Conservation (phyloP, 179 eudicot species). For the Sideroxylon spinosum region DNA sequence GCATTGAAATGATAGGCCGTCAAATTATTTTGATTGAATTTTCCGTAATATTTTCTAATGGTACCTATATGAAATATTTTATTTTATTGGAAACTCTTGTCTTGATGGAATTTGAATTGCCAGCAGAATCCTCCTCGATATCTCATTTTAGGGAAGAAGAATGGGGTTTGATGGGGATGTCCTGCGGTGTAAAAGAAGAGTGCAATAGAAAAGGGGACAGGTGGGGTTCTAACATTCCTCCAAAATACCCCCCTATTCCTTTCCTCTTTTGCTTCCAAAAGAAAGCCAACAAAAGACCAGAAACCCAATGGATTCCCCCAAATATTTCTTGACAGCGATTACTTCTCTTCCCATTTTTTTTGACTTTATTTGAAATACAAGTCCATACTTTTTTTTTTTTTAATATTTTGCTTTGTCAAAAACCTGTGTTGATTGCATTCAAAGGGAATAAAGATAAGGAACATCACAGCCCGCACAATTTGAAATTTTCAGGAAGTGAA, state of each 20-base stretch:
- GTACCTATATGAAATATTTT: too few relatives aligned
- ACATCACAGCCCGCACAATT: constrained; percentile 10
- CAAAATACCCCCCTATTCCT: constrained; percentile 4
- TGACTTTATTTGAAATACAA: neutral
- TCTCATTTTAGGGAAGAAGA: neutral
- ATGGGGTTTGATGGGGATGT: neutral
- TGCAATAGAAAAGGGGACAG: constrained; percentile 10
- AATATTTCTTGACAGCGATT: constrained; percentile 16
- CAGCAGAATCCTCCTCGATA: neutral
- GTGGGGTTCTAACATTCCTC: neutral
- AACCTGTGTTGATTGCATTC: neutral
- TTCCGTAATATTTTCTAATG: too few relatives aligned
- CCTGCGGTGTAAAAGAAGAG: neutral
- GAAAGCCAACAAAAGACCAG: constrained; percentile 9
- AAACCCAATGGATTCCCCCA: constrained; percentile 4
- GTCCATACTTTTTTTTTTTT: neutral
- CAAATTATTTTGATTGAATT: too few relatives aligned
- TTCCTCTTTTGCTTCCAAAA: constrained; percentile 6
- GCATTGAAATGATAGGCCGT: too few relatives aligned
- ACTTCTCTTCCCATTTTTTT: neutral
- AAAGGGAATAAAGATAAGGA: neutral
- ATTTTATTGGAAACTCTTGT: neutral
- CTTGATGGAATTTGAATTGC: neutral
- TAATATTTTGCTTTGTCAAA: constrained; percentile 1
- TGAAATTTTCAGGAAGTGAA: constrained; percentile 8